phyloP scores from a whole-genome alignment of 306 rosid species.

The Hylodesmum podocarpum region DNA sequence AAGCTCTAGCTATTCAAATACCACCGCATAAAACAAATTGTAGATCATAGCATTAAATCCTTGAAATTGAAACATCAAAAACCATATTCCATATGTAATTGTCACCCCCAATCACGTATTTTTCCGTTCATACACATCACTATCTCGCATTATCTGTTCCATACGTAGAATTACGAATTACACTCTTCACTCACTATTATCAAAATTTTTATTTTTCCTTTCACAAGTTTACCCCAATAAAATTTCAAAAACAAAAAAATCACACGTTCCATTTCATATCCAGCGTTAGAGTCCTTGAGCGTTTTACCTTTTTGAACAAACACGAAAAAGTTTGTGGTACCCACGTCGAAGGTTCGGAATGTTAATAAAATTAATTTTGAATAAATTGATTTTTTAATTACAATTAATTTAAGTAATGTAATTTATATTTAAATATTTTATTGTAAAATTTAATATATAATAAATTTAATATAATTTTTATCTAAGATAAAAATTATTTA shows the following conservation, averaged over 20 bases:
- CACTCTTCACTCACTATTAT: not conserved
- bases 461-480: too few relatives aligned
- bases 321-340: constrained; percentile 15
- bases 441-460: too few relatives aligned
- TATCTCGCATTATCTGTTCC: constrained; percentile 19
- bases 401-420: too few relatives aligned
- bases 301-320: constrained; percentile 41
- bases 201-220: not conserved
- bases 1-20: not conserved
- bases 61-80: constrained; percentile 30
- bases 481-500: too few relatives aligned
- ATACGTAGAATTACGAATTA: not conserved
- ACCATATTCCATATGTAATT: not conserved
- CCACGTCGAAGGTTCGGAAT: constrained; percentile 36
- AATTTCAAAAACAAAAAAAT: not conserved
- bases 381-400: too few relatives aligned
- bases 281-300: not conserved
- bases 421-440: too few relatives aligned
- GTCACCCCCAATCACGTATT: not conserved
- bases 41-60: constrained; percentile 11
- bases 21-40: constrained; percentile 15
- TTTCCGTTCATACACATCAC: constrained; percentile 29
- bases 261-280: not conserved
- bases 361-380: too few relatives aligned
- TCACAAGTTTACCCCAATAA: not conserved